Evolutionary conservation across 2,329 filamentous ascomycete genomes (phyloP), one percentile per base, ranked within the genome.

Genomic region (Coleophoma cylindrospora): DNA sequence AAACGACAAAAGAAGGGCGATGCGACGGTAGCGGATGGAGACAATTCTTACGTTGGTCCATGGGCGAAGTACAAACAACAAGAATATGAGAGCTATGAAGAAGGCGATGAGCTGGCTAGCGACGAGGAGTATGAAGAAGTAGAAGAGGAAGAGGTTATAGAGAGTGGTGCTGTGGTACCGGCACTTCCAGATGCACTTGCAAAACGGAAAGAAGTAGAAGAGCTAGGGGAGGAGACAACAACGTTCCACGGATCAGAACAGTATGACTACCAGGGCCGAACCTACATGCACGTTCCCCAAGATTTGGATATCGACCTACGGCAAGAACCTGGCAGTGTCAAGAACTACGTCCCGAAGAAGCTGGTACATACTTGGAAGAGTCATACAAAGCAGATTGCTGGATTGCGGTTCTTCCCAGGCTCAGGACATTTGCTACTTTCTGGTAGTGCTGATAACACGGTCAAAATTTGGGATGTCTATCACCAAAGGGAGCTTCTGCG

Each of bases 261-360:
- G 70, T 86, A 84, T 74, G 94, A 99, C 68, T 99, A 99, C 72
- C 88, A 95, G 67, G 94, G 94, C 44, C 79, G 94, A 57, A 95
- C 92, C 34, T 99, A 96, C 67, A 96, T 99, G 92, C 94, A 99
- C 70, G 79, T 97, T 43, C 94, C 94, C 3, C 91, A 90, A 67
- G 91, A 96, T 66, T 73, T 96, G 70, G 89, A 90, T 64, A 75
- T 96, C 66, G 88, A 95, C 65, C 75, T 99, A 60, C 80, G 78
- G 56, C 95, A 94, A 70, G 90, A 95, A 53, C 68, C 77, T 41
- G 89, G 88, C 61, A 91, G 85, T 63, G 70, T 81, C 64, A 91
- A 91, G 65, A 97, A 96, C 68, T 99, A 83, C 66, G 89, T 95
- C 50, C 94, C 94, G 36, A 97, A 96, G 77, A 97, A 95, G 72